A percentile compares a stretch with the other conserved stretches of the same genome.
Conservation (phyloP, 768 basidiomycete genomes). For the Austroboletus eburneus region DNA sequence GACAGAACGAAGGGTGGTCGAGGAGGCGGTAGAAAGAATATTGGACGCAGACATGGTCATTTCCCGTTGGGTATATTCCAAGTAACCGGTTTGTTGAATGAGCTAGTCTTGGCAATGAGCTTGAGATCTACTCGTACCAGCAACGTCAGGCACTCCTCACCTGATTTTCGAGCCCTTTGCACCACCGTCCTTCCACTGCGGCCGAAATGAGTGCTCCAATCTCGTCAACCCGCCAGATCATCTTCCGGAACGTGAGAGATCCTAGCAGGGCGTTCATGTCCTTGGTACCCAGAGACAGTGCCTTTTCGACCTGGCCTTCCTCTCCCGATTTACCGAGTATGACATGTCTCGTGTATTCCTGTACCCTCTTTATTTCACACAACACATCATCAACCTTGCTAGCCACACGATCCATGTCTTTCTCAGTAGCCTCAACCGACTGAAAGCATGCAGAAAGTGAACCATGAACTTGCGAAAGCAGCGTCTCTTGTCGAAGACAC, state of each 20-base stretch:
- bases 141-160: constrained; percentile 25
- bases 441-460: constrained; percentile 37
- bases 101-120: constrained; percentile 39
- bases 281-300: constrained; percentile 26
- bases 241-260: constrained; percentile 37
- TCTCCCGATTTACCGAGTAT: constrained; percentile 35
- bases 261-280: constrained; percentile 30
- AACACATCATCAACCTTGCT: constrained; percentile 36
- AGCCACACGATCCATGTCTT: constrained; percentile 35
- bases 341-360: constrained; percentile 32
- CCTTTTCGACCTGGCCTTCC: constrained; percentile 21
- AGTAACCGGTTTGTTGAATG: constrained; percentile 58
- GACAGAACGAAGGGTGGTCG: constrained; percentile 40
- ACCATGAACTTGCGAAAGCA: constrained; percentile 36
- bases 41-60: constrained; percentile 39
- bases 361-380: constrained; percentile 37
- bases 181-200: constrained; percentile 35
- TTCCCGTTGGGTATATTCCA: constrained; percentile 44
- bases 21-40: constrained; percentile 35
- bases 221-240: constrained; percentile 40
- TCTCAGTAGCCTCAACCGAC: constrained; percentile 28
- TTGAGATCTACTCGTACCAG: not conserved
- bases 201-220: constrained; percentile 32
- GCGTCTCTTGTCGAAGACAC: constrained; percentile 35
- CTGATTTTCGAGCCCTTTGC: constrained; percentile 47